A percentile compares a stretch with the other conserved stretches of the same genome.
These are phyloP conservation scores for Leptodontidium sp. DNA, from an alignment of 2,329 filamentous ascomycete species.

Conservation along the genomic window DNA sequence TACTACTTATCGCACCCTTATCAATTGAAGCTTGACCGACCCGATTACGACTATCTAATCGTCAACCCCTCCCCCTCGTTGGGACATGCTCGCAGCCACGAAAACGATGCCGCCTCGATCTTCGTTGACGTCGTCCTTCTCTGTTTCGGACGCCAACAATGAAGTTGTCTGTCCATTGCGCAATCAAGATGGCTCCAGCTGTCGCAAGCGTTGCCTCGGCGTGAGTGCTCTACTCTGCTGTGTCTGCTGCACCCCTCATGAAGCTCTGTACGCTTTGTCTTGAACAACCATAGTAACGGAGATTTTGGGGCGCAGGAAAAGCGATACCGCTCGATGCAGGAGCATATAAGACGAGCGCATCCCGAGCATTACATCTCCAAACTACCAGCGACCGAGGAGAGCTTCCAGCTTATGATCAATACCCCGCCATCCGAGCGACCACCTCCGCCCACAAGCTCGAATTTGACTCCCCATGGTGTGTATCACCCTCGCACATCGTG, in stretches of 20 bases:
- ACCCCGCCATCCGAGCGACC: constrained; percentile 71
- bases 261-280: constrained; percentile 41
- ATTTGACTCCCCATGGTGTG: constrained; percentile 43
- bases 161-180: constrained; percentile 96
- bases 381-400: constrained; percentile 96
- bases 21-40: constrained; percentile 34
- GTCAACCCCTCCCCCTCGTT: constrained; percentile 19
- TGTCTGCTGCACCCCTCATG: constrained; percentile 42
- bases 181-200: constrained; percentile 96
- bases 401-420: constrained; percentile 95
- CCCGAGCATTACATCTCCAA: constrained; percentile 98
- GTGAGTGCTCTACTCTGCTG: constrained; percentile 69
- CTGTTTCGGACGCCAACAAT: constrained; percentile 89
- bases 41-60: constrained; percentile 40
- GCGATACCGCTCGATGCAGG: constrained; percentile 97
- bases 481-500: constrained; percentile 28
- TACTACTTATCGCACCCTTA: constrained; percentile 22
- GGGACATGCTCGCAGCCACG: constrained; percentile 64
- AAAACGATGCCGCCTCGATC: constrained; percentile 83
- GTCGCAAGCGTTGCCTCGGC: constrained; percentile 96
- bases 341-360: constrained; percentile 97
- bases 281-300: constrained; percentile 47
- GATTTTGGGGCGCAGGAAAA: constrained; percentile 72
- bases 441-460: constrained; percentile 42
- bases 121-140: constrained; percentile 88